phyloP scores from a whole-genome alignment of 306 rosid genomes.

The Mimosa pudica region DNA sequence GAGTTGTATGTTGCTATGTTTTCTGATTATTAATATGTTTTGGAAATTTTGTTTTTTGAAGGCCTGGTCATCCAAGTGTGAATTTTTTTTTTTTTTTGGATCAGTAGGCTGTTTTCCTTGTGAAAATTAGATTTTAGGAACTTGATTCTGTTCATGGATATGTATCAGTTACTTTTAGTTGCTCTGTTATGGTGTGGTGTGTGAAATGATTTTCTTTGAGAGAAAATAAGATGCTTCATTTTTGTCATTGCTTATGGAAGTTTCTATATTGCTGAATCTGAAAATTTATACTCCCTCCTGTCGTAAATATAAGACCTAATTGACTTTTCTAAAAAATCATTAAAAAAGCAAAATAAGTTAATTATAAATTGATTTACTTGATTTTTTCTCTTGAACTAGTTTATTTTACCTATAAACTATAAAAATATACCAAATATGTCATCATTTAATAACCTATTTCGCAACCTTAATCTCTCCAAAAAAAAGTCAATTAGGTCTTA shows the following conservation, averaged over 20 bases:
- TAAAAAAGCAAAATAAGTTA: too few species aligned
- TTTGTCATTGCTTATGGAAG: constrained; percentile 26
- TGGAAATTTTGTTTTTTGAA: background rate
- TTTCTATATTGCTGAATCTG: constrained; percentile 18
- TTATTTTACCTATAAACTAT: too few species aligned
- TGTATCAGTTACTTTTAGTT: background rate
- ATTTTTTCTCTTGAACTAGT: too few species aligned
- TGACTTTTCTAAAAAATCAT: too few species aligned
- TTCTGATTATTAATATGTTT: background rate
- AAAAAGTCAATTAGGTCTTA: too few species aligned
- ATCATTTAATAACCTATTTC: too few species aligned
- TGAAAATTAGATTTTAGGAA: constrained; percentile 27
- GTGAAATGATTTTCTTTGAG: constrained; percentile 31
- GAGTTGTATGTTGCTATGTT: background rate
- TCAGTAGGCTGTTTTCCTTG: background rate
- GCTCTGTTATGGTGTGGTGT: constrained; percentile 10
- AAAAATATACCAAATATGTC: too few species aligned
- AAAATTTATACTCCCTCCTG: constrained; percentile 14
- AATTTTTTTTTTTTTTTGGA: background rate
- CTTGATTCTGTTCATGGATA: constrained; percentile 8
- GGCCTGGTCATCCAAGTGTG: background rate
- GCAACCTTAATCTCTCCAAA: too few species aligned
- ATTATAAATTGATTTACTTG: too few species aligned
- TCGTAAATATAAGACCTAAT: too few species aligned
- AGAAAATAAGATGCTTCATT: constrained; percentile 28